These are phyloP conservation scores for Rhinocladiella mackenziei DNA, from an alignment of 2,329 filamentous ascomycete species.

Conservation along the genomic window DNA sequence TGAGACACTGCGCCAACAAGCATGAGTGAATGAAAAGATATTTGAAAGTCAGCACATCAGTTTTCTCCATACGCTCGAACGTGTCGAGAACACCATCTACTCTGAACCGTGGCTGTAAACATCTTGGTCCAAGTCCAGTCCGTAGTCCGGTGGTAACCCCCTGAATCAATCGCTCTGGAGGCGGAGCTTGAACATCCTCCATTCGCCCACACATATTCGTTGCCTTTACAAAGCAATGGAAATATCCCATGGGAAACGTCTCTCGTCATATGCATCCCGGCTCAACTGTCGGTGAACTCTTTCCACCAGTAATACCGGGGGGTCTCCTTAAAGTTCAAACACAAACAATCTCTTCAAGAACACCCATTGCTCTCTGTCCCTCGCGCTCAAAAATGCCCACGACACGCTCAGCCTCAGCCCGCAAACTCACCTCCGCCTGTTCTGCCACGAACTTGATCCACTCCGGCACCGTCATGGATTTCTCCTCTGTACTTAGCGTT, in stretches of 20 bases:
- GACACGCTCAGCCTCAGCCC: slow-evolving; percentile 75
- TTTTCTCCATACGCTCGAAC: no score
- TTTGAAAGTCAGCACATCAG: no score
- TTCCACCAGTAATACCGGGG: not conserved
- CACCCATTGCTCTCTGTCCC: slow-evolving; percentile 70
- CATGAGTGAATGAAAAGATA: no score
- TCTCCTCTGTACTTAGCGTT: slow-evolving; percentile 70
- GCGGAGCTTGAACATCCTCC: no score
- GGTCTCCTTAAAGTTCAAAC: slow-evolving; percentile 31
- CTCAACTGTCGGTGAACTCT: not conserved
- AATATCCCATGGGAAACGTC: not conserved
- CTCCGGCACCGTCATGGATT: slow-evolving; percentile 86
- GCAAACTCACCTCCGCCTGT: slow-evolving; percentile 73
- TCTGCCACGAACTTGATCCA: slow-evolving; percentile 83
- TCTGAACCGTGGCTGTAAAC: no score
- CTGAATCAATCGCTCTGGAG: no score
- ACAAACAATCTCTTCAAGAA: slow-evolving; percentile 67
- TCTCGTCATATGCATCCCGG: not conserved
- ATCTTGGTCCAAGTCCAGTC: no score
- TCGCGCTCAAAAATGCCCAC: slow-evolving; percentile 80
- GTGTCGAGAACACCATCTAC: no score
- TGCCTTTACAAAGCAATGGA: no score
- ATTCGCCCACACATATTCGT: no score
- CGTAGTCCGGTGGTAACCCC: no score
- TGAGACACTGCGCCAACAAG: no score